A percentile compares a stretch with the other conserved stretches of the same genome.
phyloP scores from a whole-genome alignment of 768 basidiomycete genomes.

The Leccinum uliginosum region DNA sequence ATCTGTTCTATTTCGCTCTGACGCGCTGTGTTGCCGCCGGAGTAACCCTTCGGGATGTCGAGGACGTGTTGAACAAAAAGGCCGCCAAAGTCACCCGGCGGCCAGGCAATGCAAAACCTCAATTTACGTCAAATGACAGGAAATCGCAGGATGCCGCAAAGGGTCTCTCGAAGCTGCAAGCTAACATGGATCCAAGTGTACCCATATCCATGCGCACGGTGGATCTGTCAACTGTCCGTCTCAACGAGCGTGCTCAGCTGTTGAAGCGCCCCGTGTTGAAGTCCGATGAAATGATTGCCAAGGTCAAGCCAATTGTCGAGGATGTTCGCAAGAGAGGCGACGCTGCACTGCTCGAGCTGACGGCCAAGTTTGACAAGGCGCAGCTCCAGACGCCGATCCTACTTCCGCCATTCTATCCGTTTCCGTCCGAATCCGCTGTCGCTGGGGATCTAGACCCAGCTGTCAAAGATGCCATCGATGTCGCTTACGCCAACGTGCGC shows the following conservation, averaged over 20 bases:
- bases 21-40: slow-evolving; percentile 81
- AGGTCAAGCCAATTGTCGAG: slow-evolving; percentile 92
- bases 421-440: slow-evolving; percentile 36
- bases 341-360: slow-evolving; percentile 78
- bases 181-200: slow-evolving; percentile 28
- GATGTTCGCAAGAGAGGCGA: slow-evolving; percentile 83
- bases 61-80: slow-evolving; percentile 78
- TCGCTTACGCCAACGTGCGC: slow-evolving; percentile 86
- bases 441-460: slow-evolving; percentile 54
- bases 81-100: slow-evolving; percentile 83
- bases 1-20: slow-evolving; percentile 89
- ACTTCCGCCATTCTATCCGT: slow-evolving; percentile 65
- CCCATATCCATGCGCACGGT: slow-evolving; percentile 78
- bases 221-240: slow-evolving; percentile 46
- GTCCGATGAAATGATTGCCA: slow-evolving; percentile 56
- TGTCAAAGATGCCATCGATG: slow-evolving; percentile 80
- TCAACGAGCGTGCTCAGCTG: slow-evolving; percentile 58
- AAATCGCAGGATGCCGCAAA: slow-evolving; percentile 26
- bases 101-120: slow-evolving; percentile 88
- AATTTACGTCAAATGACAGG: slow-evolving; percentile 44
- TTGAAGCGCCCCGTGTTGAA: slow-evolving; percentile 88
- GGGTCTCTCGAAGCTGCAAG: slow-evolving; percentile 22
- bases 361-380: slow-evolving; percentile 90
- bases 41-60: slow-evolving; percentile 79
- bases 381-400: slow-evolving; percentile 64